Base-by-base conservation (phyloP, 2,329 filamentous ascomycete species). In the Pseudocercospora musae region DNA sequence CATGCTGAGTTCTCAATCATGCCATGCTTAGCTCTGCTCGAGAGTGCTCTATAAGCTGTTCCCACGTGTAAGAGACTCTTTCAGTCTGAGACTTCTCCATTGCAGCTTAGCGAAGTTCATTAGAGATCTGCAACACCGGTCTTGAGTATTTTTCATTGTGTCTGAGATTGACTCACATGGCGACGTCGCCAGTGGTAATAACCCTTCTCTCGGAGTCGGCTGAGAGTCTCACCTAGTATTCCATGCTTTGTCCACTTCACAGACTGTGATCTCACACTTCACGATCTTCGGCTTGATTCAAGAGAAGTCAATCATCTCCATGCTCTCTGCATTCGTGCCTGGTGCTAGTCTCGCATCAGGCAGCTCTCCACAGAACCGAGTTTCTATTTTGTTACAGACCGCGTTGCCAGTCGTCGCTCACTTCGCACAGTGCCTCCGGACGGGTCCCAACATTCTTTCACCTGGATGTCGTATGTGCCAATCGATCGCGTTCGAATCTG, bases 301-400 rank as follows among this genome's bases (percentile, higher is more conserved):
- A 59, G 74, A 73, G 57, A 65, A 70, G 57, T 73, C 72, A 57
- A 70, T 60, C 33, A 71, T 57, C 44, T 69, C 65, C 71, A 73
- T 74, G 23, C 62, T 64, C 52, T 68, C 60, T 1, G 29, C 52
- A 4, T 69, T 72, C n/a, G 71, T 68, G 6, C 61, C 61, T 4
- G 64, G 29, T 20, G 66, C 66, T 13, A 74, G 54, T 21, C 48
- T 61, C 2, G 68, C 71, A 4, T 62, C 67, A 8, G 48, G 57
- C 18, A 63, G 70, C 23, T 65, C 53, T 7, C 67, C 52, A 53
- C 73, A 70, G 60, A 72, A 74, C 21, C 62, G 58, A 1, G 68
- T 62, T 63, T 9, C 64, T 53, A n/a, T 65, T 52, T 23, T n/a
- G 7, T 49, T 13, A 15, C 23, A n/a, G 21, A 23, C 2, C 52